A percentile compares a stretch with the other conserved stretches of the same genome.
Conservation (phyloP, 2,329 filamentous ascomycete genomes). For the Nemania sp. region DNA sequence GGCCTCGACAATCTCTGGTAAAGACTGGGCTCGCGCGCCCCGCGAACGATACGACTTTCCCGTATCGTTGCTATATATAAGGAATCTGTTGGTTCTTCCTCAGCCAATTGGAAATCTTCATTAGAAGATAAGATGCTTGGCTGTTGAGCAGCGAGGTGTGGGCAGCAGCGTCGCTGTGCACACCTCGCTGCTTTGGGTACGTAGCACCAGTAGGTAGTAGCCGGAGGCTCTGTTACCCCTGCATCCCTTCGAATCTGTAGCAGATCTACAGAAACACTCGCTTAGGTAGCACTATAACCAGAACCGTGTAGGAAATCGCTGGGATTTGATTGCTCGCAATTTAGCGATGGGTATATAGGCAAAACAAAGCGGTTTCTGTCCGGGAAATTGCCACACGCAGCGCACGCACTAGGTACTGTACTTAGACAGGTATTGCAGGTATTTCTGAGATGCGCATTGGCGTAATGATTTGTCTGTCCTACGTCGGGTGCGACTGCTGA, state of each 20-base stretch:
- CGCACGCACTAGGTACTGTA: neutral
- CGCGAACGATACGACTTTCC: constrained; percentile 7
- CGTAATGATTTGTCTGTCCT: neutral
- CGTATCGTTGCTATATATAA: neutral
- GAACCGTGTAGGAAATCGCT: neutral
- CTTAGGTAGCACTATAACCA: neutral
- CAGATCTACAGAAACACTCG: constrained; percentile 7
- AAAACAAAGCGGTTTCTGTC: neutral
- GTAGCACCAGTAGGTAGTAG: constrained; percentile 10
- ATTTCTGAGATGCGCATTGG: neutral
- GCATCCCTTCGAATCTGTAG: constrained; percentile 6
- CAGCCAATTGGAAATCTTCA: constrained; percentile 2
- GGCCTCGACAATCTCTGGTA: neutral
- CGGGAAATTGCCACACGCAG: neutral
- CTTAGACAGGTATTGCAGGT: too few species aligned
- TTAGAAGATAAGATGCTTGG: constrained; percentile 8
- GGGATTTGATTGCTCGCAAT: neutral
- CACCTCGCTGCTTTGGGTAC: constrained; percentile 1
- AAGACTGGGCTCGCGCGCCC: neutral
- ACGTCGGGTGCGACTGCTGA: neutral
- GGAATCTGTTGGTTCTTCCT: neutral
- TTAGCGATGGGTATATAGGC: neutral
- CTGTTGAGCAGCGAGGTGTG: neutral
- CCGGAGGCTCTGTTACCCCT: constrained; percentile 14
- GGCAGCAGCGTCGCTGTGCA: neutral